Conservation (phyloP, 1,284 basidiomycete species). For the Ceratobasidium sp. region DNA sequence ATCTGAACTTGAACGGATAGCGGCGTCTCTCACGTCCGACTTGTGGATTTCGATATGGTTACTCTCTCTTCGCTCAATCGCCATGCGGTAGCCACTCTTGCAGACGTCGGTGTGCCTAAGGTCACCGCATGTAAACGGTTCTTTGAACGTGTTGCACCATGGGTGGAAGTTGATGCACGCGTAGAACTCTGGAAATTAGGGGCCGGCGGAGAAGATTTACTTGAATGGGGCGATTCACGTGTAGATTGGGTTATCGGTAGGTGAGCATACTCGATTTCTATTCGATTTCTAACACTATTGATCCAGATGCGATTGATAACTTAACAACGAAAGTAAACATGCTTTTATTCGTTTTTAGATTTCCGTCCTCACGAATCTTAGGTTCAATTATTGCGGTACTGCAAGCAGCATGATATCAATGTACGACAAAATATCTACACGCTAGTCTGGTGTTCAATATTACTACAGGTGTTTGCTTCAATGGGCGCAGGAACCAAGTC, state of each 20-base stretch:
- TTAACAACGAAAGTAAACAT: slow-evolving; percentile 78
- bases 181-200: slow-evolving; percentile 83
- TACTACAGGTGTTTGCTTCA: slow-evolving; percentile 85
- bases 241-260: slow-evolving; percentile 89
- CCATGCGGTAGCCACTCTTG: slow-evolving; percentile 89
- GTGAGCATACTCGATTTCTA: slow-evolving; percentile 42
- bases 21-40: slow-evolving; percentile 72
- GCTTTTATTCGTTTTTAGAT: not conserved
- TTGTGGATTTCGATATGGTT: slow-evolving; percentile 92
- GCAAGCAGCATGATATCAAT: slow-evolving; percentile 76
- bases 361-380: slow-evolving; percentile 26
- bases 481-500: slow-evolving; percentile 98
- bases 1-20: slow-evolving; percentile 50
- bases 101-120: slow-evolving; percentile 94
- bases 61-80: slow-evolving; percentile 91
- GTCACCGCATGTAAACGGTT: slow-evolving; percentile 80
- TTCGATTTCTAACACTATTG: slow-evolving; percentile 39
- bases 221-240: slow-evolving; percentile 60
- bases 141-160: slow-evolving; percentile 72
- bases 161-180: slow-evolving; percentile 80
- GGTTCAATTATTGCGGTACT: slow-evolving; percentile 85
- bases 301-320: slow-evolving; percentile 91
- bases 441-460: slow-evolving; percentile 23
- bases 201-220: slow-evolving; percentile 66
- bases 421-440: slow-evolving; percentile 48